phyloP scores from a whole-genome alignment of 2,329 filamentous ascomycete genomes.

The Fusarium sterilihyphosum region DNA sequence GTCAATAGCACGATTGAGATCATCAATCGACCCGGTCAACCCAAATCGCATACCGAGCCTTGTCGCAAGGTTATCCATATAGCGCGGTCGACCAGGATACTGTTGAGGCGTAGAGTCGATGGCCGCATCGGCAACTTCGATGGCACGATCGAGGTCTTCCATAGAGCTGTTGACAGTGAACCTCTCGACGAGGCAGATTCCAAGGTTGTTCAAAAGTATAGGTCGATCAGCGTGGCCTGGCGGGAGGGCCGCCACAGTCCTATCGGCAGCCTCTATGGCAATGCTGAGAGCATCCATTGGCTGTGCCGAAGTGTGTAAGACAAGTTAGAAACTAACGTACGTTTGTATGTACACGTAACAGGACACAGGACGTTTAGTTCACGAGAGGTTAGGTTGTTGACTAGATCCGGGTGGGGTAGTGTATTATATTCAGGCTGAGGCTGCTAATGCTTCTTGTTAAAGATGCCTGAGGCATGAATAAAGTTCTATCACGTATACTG shows the following conservation, averaged over 20 bases:
- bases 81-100: not conserved
- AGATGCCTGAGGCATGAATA: no score
- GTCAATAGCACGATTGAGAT: not conserved
- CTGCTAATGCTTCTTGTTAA: no score
- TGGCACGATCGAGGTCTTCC: not conserved
- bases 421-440: no score
- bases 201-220: no score
- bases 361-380: no score
- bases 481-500: no score
- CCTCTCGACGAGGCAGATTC: not conserved
- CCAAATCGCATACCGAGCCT: not conserved
- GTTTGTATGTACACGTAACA: rapidly evolving
- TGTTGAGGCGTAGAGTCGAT: not conserved
- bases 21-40: not conserved
- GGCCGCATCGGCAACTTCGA: not conserved
- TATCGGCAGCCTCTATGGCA: not conserved
- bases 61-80: not conserved
- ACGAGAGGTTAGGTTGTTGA: no score
- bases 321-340: not conserved
- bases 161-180: rapidly evolving
- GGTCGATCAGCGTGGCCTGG: no score
- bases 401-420: no score
- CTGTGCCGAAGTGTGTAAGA: not conserved
- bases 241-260: not conserved
- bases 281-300: not conserved